Conservation (phyloP, 208 protist species). For the Acanthamoeba rhysodes region DNA sequence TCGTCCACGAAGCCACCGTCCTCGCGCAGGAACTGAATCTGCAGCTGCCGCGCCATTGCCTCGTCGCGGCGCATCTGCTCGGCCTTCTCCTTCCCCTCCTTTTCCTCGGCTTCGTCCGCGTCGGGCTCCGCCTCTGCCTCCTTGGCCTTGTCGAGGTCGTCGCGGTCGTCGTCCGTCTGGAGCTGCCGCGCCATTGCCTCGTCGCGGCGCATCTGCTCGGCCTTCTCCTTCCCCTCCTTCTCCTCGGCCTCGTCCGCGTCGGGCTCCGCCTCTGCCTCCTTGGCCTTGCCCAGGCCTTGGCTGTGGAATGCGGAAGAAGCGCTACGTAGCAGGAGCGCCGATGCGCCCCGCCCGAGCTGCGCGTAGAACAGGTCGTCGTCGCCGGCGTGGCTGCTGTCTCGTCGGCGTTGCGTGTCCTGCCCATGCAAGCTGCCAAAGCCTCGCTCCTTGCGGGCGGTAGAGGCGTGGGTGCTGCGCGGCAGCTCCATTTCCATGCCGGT, state of each 20-base stretch:
- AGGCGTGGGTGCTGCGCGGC: too few relatives aligned
- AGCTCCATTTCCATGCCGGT: too few relatives aligned
- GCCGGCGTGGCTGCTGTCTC: not conserved
- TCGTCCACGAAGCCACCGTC: not conserved
- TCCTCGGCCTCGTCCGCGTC: not conserved
- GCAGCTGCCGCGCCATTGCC: constrained; percentile 39
- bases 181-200: constrained; percentile 48
- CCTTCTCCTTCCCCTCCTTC: not conserved
- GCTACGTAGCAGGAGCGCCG: not conserved
- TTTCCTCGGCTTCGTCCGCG: not conserved
- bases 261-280: not conserved
- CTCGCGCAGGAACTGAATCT: constrained; percentile 58
- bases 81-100: not conserved
- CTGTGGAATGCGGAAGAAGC: not conserved
- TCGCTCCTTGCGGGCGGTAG: too few relatives aligned
- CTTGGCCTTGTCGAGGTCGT: not conserved
- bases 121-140: not conserved
- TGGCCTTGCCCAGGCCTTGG: not conserved
- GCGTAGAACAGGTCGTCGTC: constrained; percentile 20
- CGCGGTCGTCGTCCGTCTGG: not conserved
- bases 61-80: constrained; percentile 63
- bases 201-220: constrained; percentile 46
- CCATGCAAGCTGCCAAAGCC: too few relatives aligned
- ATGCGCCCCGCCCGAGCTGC: not conserved
- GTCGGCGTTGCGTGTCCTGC: not conserved